Base-by-base conservation (phyloP, 768 basidiomycete genomes). In the Cyclocybe cylindracea region DNA sequence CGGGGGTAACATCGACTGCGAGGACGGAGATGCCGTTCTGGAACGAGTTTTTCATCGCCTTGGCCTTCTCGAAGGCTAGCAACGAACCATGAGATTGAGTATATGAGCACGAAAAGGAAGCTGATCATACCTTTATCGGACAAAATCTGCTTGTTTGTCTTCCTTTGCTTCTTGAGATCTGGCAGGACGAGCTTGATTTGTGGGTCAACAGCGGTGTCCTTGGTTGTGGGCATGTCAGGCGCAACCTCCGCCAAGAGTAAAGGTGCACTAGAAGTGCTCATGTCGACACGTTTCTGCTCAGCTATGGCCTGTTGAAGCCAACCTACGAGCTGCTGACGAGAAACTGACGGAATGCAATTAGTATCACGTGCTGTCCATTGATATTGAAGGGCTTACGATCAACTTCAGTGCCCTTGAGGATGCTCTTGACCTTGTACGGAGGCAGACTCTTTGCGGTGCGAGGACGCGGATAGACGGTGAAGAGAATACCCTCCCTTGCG, bases 361-460 rank as follows among this genome's bases (percentile, higher is more conserved):
- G 55, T 11, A 8, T 36, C 33, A 10, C 39, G 19, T 8, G 2
- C 4, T 19, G 10, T 5, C 10, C 10, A 24, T 18, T 57, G 10
- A 52, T 29, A n/a, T 6, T 2, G 42, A 48, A 6, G 62, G 24
- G 4, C 82, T 53, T 55, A 89, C 90, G 70, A 64, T 91, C 90
- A 45, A 82, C 78, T 64, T 92, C 91, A 0, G 85, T 85, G 18
- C 87, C 86, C 64, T 83, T 87, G 44, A 93, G 74, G 18, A 93
- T 84, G 58, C 87, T 91, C 73, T 91, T 91, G 42, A 92, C 83
- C 61, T 86, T 91, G 78, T 89, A 92, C 1, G 85, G 84, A 7
- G 82, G 66, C 48, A 85, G 82, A 54, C 87, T 85, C 39, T 82
- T 71, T 32, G 70, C 74, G 10, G 71, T 70, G 37, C 85, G 81